Conservation (phyloP, 2,329 filamentous ascomycete genomes). For the Diaporthe vaccinii region DNA sequence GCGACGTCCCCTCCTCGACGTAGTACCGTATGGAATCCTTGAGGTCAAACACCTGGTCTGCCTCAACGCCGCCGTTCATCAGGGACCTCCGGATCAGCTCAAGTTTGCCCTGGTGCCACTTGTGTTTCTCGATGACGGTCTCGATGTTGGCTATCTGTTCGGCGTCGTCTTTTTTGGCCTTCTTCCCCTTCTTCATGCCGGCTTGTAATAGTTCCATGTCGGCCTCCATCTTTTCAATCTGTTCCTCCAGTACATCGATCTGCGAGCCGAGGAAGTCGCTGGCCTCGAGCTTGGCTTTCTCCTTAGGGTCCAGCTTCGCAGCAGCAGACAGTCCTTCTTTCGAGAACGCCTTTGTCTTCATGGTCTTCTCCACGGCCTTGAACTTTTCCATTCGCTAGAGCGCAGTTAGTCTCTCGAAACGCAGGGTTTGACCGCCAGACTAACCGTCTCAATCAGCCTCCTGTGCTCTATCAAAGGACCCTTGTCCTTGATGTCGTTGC, state of each 20-base stretch:
- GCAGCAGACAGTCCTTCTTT: slow-evolving; percentile 96
- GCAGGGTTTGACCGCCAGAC: slow-evolving; percentile 50
- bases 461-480: slow-evolving; percentile 92
- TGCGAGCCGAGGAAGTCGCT: slow-evolving; percentile 87
- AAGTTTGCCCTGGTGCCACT: slow-evolving; percentile 94
- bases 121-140: slow-evolving; percentile 87
- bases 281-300: slow-evolving; percentile 92
- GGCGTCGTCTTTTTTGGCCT: slow-evolving; percentile 78
- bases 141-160: slow-evolving; percentile 92
- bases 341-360: slow-evolving; percentile 99
- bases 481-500: slow-evolving; percentile 99
- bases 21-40: slow-evolving; percentile 97
- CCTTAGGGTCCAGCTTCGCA: slow-evolving; percentile 95
- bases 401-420: slow-evolving; percentile 34
- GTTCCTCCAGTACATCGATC: slow-evolving; percentile 93
- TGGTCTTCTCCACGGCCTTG: slow-evolving; percentile 99
- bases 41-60: slow-evolving; percentile 86
- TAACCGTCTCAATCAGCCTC: slow-evolving; percentile 96
- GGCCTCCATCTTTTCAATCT: slow-evolving; percentile 93
- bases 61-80: slow-evolving; percentile 92
- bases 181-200: slow-evolving; percentile 94
- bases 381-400: slow-evolving; percentile 98
- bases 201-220: slow-evolving; percentile 89
- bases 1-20: slow-evolving; percentile 87
- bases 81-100: slow-evolving; percentile 91